Evolutionary conservation across 2,329 filamentous ascomycete species (phyloP).

Genomic region (Grosmannia huntii): DNA sequence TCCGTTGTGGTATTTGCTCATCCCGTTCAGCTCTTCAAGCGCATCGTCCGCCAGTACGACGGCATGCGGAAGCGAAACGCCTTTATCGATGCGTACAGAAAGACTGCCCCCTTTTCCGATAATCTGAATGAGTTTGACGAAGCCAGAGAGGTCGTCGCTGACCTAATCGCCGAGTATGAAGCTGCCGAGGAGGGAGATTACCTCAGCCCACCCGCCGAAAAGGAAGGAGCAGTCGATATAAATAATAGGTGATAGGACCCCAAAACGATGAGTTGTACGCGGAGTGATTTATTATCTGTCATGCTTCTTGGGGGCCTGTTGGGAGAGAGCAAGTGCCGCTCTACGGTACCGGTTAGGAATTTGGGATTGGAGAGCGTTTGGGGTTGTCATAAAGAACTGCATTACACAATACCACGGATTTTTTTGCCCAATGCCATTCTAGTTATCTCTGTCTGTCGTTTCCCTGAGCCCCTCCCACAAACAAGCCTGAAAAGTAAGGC

Average conservation of each 20-base stretch:
- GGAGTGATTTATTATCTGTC: not conserved
- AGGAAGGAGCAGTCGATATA: constrained; percentile 37
- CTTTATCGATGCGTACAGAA: constrained; percentile 93
- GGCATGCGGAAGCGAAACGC: constrained; percentile 91
- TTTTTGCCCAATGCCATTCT: not conserved
- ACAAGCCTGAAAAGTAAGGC: not conserved
- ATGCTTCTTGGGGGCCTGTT: not conserved
- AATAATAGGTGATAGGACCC: constrained; percentile 27
- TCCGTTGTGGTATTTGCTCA: not conserved
- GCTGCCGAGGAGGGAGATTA: constrained; percentile 87
- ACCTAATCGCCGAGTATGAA: constrained; percentile 89
- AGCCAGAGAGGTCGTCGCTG: constrained; percentile 78
- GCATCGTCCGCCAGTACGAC: constrained; percentile 86
- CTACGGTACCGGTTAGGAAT: not conserved
- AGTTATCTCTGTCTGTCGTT: not conserved
- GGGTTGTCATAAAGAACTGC: not conserved
- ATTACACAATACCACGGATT: not conserved
- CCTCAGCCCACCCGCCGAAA: constrained; percentile 53
- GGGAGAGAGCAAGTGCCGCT: not conserved
- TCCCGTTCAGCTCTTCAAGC: constrained; percentile 61
- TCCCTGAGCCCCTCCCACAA: no score
- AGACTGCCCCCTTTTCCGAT: constrained; percentile 84
- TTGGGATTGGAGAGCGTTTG: not conserved
- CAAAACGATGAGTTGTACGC: not conserved
- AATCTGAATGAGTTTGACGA: constrained; percentile 93